phyloP scores from a whole-genome alignment of 805 yeast species.

The Cyberlindnera galapagoensis region DNA sequence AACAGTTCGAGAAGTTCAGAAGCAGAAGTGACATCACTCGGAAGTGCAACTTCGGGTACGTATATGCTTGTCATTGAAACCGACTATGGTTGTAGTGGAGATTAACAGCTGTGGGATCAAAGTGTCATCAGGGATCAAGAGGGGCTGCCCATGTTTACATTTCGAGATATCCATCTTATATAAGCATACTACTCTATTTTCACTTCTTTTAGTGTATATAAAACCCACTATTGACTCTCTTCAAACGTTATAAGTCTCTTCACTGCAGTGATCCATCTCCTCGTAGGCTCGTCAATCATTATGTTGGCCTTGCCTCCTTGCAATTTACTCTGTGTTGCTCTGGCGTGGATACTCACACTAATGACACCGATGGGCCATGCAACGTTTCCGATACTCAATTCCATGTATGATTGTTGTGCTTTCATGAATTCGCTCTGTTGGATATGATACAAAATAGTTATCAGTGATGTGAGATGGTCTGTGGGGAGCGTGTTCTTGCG shows the following conservation, averaged over 20 bases:
- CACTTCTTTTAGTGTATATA: too few relatives aligned
- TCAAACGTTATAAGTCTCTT: constrained; percentile 63
- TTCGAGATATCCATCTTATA: too few relatives aligned
- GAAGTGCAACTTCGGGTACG: too few relatives aligned
- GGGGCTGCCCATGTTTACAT: too few relatives aligned
- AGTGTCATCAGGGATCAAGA: too few relatives aligned
- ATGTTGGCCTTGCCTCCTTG: constrained; percentile 60
- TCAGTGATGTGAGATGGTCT: constrained; percentile 45
- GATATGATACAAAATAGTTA: constrained; percentile 54
- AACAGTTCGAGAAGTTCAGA: too few relatives aligned
- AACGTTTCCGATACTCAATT: constrained; percentile 76
- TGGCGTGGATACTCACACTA: constrained; percentile 71
- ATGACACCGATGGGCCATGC: constrained; percentile 91
- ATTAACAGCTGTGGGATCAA: too few relatives aligned
- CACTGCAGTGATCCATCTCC: constrained; percentile 70
- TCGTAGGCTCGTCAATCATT: constrained; percentile 68
- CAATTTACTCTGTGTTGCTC: constrained; percentile 56
- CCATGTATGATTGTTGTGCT: constrained; percentile 66
- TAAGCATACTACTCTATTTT: too few relatives aligned
- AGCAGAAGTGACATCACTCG: too few relatives aligned
- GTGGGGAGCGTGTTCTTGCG: constrained; percentile 33
- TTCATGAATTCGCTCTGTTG: constrained; percentile 44
- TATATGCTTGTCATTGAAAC: too few relatives aligned
- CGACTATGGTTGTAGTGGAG: too few relatives aligned
- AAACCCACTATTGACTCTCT: too few relatives aligned